Evolutionary conservation across 2,329 filamentous ascomycete genomes (phyloP).

Genomic region (Thelonectria blattea): DNA sequence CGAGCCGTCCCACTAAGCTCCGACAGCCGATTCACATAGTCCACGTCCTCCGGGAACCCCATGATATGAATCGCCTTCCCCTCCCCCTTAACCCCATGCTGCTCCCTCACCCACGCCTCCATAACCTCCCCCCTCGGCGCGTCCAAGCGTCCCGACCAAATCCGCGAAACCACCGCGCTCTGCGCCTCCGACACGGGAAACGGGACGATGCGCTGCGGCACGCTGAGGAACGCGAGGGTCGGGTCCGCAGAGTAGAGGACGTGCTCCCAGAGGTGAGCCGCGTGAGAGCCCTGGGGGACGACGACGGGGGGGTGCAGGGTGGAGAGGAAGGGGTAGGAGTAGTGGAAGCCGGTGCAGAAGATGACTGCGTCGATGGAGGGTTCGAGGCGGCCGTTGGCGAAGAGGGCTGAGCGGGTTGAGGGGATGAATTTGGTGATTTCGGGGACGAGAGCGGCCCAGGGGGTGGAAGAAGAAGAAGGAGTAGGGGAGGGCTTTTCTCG

Average conservation of each 20-base stretch:
- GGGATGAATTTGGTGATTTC: conserved; percentile 55
- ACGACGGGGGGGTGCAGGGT: conserved; percentile 55
- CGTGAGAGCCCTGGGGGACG: conserved; percentile 64
- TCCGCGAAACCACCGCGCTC: conserved; percentile 67
- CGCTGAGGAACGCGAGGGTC: conserved; percentile 68
- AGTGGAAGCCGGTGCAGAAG: conserved; percentile 88
- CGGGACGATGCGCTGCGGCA: conserved; percentile 73
- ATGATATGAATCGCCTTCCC: conserved; percentile 49
- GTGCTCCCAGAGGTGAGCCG: conserved; percentile 74
- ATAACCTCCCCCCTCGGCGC: conserved; percentile 64
- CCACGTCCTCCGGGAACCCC: conserved; percentile 58
- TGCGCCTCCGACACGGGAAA: conserved; percentile 76
- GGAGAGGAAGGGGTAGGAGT: conserved; percentile 74
- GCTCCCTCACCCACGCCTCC: conserved; percentile 63
- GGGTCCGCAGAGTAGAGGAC: conserved; percentile 70
- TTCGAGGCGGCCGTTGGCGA: conserved; percentile 68
- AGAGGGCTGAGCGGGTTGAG: conserved; percentile 59
- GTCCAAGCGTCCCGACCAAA: conserved; percentile 66
- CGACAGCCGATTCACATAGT: conserved; percentile 65
- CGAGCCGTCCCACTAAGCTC: conserved; percentile 52
- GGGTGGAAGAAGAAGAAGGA: conserved; percentile 31
- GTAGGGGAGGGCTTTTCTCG: conserved; percentile 42
- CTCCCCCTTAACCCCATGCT: conserved; percentile 58
- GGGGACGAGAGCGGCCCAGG: conserved; percentile 44
- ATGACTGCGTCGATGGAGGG: conserved; percentile 72